Evolutionary conservation across 2,329 filamentous ascomycete species (phyloP), one percentile per base, ranked within the genome.

Genomic region (Colletotrichum cuscutae): DNA sequence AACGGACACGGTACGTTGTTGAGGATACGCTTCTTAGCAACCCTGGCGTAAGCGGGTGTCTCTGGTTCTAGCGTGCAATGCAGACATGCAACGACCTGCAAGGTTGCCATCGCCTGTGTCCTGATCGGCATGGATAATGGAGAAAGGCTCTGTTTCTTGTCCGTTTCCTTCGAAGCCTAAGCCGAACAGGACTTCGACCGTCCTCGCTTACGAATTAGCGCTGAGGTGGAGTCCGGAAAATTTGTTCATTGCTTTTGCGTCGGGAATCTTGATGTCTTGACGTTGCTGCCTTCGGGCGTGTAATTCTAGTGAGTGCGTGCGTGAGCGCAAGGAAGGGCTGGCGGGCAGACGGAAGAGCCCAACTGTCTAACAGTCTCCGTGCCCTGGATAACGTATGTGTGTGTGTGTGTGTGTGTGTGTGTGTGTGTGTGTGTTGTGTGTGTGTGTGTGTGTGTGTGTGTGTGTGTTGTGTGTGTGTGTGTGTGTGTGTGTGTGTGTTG

Each of bases 211-310:
- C 5, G 24, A 54, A 13, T 19, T 57, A 57, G 63, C 63, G 49
- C 46, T 46, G 30, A 57, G 49, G 56, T 68, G 64, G 35, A 57
- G 57, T 30, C 57, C 57, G 64, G 53, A 68, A 68, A 57, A 49
- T 52, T 54, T 32, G 22, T 26, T 59, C 30, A 8, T 52, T 30
- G 24, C 64, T 60, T 59, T 59, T 24, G 26, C 46, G 30, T 22
- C 42, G 42, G 61, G 49, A 64, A 52, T 54, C 61, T 49, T 37
- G 30, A 46, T 15, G 22, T 59, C 54, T 28, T 19, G n/a, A 35
- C 28, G 37, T 52, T 32, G 61, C 22, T 53, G 22, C 56, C 61
- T 49, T 59, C 35, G 19, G 37, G 61, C 53, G 35, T 69, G 22
- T 26, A 24, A 19, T 65, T 65, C 53, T 53, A 30, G 22, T n/a